These are phyloP conservation scores for Yamadazyma jaroonii DNA, from an alignment of 1,139 yeast genomes.

Conservation along the genomic window DNA sequence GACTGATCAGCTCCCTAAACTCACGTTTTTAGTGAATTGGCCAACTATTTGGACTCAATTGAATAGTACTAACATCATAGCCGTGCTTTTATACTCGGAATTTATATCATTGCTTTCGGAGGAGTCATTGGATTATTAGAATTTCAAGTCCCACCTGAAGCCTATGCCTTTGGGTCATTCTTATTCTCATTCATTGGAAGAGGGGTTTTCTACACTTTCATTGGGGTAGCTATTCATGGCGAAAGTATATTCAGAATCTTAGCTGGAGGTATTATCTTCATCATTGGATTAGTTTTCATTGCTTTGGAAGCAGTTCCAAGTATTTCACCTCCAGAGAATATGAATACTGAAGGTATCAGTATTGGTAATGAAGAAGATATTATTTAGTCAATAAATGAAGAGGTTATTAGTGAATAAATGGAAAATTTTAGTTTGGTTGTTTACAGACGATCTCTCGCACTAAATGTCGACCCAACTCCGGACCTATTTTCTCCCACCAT, in stretches of 20 bases:
- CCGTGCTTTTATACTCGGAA: constrained; percentile 51
- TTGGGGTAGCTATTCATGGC: constrained; percentile 63
- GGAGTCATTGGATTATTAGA: constrained; percentile 55
- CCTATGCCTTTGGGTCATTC: constrained; percentile 74
- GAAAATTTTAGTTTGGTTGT: too few species aligned
- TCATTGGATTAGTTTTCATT: constrained; percentile 57
- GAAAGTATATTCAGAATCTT: constrained; percentile 55
- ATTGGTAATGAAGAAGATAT: constrained; percentile 47
- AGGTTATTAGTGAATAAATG: too few species aligned
- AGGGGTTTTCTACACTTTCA: constrained; percentile 67
- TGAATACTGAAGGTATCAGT: constrained; percentile 54
- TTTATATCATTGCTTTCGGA: constrained; percentile 57
- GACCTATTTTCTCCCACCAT: too few species aligned
- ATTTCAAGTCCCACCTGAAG: constrained; percentile 63
- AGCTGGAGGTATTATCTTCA: constrained; percentile 52
- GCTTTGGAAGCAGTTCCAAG: constrained; percentile 70
- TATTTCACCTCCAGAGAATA: constrained; percentile 69
- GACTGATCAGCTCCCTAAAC: too few species aligned
- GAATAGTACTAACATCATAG: constrained; percentile 17
- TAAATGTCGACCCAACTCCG: not conserved
- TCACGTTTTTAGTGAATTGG: too few species aligned
- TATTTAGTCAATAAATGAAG: too few species aligned
- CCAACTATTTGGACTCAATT: too few species aligned
- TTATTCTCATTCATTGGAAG: constrained; percentile 82
- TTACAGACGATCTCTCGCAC: not conserved